phyloP scores from a whole-genome alignment of 306 rosid species.

The Trifolium repens region DNA sequence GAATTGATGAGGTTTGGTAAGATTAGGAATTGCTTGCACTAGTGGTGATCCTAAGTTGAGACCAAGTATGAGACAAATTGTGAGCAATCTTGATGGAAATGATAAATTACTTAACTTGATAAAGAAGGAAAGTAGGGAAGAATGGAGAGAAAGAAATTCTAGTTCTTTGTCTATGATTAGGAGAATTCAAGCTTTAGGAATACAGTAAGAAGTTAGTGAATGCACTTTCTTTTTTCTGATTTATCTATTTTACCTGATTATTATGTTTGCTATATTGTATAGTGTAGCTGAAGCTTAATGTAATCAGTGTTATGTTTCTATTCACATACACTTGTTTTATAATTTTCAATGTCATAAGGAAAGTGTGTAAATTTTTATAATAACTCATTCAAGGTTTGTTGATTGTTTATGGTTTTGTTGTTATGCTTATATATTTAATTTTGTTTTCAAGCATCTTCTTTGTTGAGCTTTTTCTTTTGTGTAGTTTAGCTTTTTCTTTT shows the following conservation, averaged over 20 bases:
- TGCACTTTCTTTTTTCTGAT: slow-evolving; percentile 34
- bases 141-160: slow-evolving; percentile 71
- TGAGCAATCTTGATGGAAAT: slow-evolving; percentile 77
- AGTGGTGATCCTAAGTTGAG: slow-evolving; percentile 59
- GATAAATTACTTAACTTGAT: slow-evolving; percentile 53
- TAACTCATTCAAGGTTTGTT: too few species aligned
- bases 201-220: slow-evolving; percentile 60
- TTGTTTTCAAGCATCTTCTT: too few species aligned
- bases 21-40: slow-evolving; percentile 76
- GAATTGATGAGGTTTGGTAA: slow-evolving; percentile 68
- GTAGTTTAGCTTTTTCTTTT: too few species aligned
- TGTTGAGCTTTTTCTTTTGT: too few species aligned
- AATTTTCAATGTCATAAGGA: too few species aligned
- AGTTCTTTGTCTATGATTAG: slow-evolving; percentile 62
- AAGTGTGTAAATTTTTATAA: too few species aligned
- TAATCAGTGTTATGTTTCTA: slow-evolving; percentile 31
- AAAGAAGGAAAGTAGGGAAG: slow-evolving; percentile 63
- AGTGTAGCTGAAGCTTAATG: slow-evolving; percentile 9
- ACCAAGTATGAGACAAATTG: slow-evolving; percentile 87
- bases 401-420: too few species aligned
- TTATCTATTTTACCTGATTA: slow-evolving; percentile 31
- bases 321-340: too few species aligned
- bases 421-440: too few species aligned
- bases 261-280: slow-evolving; percentile 36
- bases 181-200: slow-evolving; percentile 94